phyloP scores from a whole-genome alignment of 306 rosid species.

The Dicorynia guianensis region DNA sequence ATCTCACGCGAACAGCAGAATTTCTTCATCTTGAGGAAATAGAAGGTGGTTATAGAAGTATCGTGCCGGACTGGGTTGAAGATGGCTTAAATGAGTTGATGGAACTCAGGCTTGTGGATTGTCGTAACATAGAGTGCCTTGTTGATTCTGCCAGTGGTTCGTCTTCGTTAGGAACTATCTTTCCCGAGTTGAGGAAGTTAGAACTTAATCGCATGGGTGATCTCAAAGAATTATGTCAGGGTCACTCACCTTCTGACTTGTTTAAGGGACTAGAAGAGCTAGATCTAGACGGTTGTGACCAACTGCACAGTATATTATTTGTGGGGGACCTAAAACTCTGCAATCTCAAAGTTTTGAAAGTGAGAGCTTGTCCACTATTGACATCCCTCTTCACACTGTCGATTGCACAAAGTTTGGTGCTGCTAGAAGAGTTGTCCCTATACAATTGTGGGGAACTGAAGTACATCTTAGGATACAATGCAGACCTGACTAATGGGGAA shows the following conservation, averaged over 20 bases:
- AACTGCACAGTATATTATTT: too few species aligned
- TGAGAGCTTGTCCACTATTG: background rate
- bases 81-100: background rate
- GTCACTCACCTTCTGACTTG: too few species aligned
- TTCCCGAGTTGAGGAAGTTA: too few species aligned
- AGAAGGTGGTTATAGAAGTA: background rate
- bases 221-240: too few species aligned
- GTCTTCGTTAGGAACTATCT: too few species aligned
- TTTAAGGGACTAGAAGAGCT: too few species aligned
- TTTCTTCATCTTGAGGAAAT: background rate
- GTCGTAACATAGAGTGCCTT: background rate
- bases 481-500: too few species aligned
- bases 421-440: background rate
- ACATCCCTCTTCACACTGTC: background rate
- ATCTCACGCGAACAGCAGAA: background rate
- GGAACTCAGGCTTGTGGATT: background rate
- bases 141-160: background rate
- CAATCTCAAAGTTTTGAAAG: too few species aligned
- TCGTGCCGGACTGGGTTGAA: slow-evolving; percentile 6
- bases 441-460: background rate
- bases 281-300: too few species aligned
- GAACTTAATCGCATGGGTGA: too few species aligned
- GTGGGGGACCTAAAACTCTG: too few species aligned
- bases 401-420: background rate
- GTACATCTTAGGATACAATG: background rate